phyloP scores from a whole-genome alignment of 2,329 filamentous ascomycete species.

The Bipolaris bicolor region DNA sequence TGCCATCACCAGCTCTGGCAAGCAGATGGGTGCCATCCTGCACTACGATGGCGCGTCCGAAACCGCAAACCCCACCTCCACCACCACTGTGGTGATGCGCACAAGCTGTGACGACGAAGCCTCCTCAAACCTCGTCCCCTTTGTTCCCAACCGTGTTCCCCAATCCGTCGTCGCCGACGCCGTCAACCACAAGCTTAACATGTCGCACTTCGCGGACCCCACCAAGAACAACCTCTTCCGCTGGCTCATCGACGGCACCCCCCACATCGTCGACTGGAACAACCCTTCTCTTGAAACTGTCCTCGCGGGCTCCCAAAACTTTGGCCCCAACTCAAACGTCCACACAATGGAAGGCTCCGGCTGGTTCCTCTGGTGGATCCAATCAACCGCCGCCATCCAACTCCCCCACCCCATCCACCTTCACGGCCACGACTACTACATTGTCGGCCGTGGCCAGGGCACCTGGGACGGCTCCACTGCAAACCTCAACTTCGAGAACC shows the following conservation, averaged over 20 bases:
- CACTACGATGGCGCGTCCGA: slow-evolving; percentile 46
- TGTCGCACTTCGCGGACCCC: slow-evolving; percentile 40
- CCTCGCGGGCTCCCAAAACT: slow-evolving; percentile 38
- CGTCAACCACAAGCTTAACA: slow-evolving; percentile 35
- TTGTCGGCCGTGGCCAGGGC: slow-evolving; percentile 46
- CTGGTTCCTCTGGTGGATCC: slow-evolving; percentile 59
- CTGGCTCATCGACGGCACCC: slow-evolving; percentile 52
- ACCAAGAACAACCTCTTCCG: slow-evolving; percentile 49
- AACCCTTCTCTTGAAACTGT: slow-evolving; percentile 55
- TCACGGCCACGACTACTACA: slow-evolving; percentile 53
- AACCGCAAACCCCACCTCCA: slow-evolving; percentile 45
- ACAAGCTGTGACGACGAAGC: slow-evolving; percentile 49
- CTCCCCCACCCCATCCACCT: slow-evolving; percentile 52
- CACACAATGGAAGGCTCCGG: slow-evolving; percentile 33
- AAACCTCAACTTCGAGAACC: slow-evolving; percentile 47
- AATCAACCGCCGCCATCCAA: slow-evolving; percentile 43
- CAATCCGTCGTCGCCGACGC: slow-evolving; percentile 35
- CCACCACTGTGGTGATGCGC: slow-evolving; percentile 38
- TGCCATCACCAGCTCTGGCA: slow-evolving; percentile 33
- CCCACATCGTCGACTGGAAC: slow-evolving; percentile 50
- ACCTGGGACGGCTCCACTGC: slow-evolving; percentile 44
- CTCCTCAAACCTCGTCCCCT: slow-evolving; percentile 44
- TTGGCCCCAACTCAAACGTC: slow-evolving; percentile 37
- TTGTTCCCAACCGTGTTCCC: slow-evolving; percentile 51
- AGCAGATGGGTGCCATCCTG: slow-evolving; percentile 48